A percentile compares a stretch with the other conserved stretches of the same genome.
Conservation (phyloP, 495 filamentous ascomycete species). For the Hypoxylon cercidicola region DNA sequence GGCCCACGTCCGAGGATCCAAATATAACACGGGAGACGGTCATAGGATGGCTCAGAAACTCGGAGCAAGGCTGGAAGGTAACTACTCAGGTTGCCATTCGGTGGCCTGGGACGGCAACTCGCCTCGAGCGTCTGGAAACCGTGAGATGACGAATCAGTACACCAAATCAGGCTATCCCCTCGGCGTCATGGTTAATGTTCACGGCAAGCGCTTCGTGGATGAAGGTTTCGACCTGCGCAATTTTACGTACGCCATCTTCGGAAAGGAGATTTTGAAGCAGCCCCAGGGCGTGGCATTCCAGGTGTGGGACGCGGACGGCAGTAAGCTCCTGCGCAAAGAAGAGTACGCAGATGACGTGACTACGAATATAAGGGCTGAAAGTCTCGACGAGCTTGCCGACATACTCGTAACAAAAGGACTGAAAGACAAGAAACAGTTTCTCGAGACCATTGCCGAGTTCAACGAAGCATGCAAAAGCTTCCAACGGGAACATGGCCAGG, state of each 20-base stretch:
- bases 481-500: constrained; percentile 50
- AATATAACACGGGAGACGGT: constrained; percentile 67
- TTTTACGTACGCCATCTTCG: constrained; percentile 72
- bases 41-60: constrained; percentile 62
- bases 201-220: constrained; percentile 70
- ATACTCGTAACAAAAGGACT: constrained; percentile 57
- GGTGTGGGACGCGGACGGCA: constrained; percentile 65
- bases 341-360: constrained; percentile 68
- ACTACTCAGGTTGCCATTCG: constrained; percentile 71
- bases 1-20: constrained; percentile 68
- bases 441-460: constrained; percentile 60
- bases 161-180: constrained; percentile 75
- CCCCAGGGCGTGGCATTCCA: constrained; percentile 68
- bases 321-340: constrained; percentile 61
- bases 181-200: constrained; percentile 68
- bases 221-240: constrained; percentile 71
- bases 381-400: constrained; percentile 64
- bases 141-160: constrained; percentile 67
- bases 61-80: constrained; percentile 59
- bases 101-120: constrained; percentile 72
- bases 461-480: constrained; percentile 60
- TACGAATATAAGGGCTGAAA: constrained; percentile 57
- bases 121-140: constrained; percentile 59
- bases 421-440: constrained; percentile 50
- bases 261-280: constrained; percentile 64